Evolutionary conservation across 176 grass and related monocot species (phyloP), one percentile per base, ranked within the genome.

Genomic region (Triticum monococcum): DNA sequence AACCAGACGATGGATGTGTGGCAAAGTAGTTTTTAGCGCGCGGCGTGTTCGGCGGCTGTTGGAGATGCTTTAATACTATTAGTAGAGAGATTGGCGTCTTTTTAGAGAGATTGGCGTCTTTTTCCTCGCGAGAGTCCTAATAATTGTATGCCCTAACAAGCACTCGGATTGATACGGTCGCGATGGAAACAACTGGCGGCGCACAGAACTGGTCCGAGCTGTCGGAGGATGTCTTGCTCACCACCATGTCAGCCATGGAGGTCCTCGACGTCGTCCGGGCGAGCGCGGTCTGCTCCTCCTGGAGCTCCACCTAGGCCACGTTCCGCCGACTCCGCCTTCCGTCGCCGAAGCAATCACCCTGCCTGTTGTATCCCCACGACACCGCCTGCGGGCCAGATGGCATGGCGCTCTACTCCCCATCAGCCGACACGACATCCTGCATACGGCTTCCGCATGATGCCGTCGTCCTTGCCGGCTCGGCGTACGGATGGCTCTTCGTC

Each of bases 401-500:
- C 68, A 26, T 30, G 3, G 85, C 46, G 22, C 75, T 86, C 76
- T 78, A 86, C 76, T 86, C 66, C 66, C 38, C 57, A 0, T 7
- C 68, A 57, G 36, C 78, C 8, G 12, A 67, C 33, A 7, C 40
- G 7, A 65, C 30, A 0, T 23, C 25, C 23, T 50, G 3, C 45
- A 12, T 86, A 7, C 35, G 63, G 4, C 62, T 57, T 52, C 45
- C 72, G 0, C 30, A 9, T 52, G 3, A 33, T 33, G 4, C 38
- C 13, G 4, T 9, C 14, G 28, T 67, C 56, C 26, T 24, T 28
- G 56, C 79, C 3, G 87, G 50, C 10, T 86, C 74, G 1, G 57
- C 82, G 36, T 23, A 56, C 31, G 88, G 88, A 10, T 86, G 82
- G 88, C 64, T 89, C 4, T 79, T 89, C 26, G 80, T 70, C 4